Evolutionary conservation across 345 rosid genomes (phyloP).

Genomic region (Pistacia integerrima): DNA sequence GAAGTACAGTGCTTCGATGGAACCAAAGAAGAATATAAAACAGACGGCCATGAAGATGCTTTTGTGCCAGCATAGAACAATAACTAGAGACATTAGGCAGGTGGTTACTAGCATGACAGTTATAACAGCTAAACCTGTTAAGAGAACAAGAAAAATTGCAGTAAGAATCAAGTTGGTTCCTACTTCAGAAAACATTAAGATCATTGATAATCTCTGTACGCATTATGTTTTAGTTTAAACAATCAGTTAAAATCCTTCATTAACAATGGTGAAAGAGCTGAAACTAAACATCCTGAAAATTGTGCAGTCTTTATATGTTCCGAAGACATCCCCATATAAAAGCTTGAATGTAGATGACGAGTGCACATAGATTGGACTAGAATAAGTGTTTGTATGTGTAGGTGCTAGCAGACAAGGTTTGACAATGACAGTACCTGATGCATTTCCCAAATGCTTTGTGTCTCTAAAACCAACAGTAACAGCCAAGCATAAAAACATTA

Average conservation of each 20-base stretch:
- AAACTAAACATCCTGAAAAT: background rate
- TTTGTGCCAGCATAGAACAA: slow-evolving; percentile 91
- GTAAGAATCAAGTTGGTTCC: slow-evolving; percentile 2
- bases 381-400: background rate
- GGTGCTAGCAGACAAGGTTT: background rate
- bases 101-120: slow-evolving; percentile 97
- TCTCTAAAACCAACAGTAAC: slow-evolving; percentile 91
- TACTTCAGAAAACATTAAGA: background rate
- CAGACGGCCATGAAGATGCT: slow-evolving; percentile 59
- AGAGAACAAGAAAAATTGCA: background rate
- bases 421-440: slow-evolving; percentile 56
- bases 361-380: background rate
- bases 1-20: slow-evolving; percentile 88
- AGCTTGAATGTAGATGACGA: background rate
- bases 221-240: background rate
- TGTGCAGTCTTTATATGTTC: background rate
- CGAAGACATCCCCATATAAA: background rate
- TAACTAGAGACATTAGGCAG: slow-evolving; percentile 87
- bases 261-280: background rate
- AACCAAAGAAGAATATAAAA: slow-evolving; percentile 80
- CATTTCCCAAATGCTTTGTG: slow-evolving; percentile 89
- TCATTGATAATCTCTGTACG: background rate
- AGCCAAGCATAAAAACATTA: slow-evolving; percentile 93
- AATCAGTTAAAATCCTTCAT: background rate
- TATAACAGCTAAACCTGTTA: slow-evolving; percentile 93